Evolutionary conservation across 257 asterid genomes (phyloP), one percentile per base, ranked within the genome.

Genomic region (Solanum arcanum): DNA sequence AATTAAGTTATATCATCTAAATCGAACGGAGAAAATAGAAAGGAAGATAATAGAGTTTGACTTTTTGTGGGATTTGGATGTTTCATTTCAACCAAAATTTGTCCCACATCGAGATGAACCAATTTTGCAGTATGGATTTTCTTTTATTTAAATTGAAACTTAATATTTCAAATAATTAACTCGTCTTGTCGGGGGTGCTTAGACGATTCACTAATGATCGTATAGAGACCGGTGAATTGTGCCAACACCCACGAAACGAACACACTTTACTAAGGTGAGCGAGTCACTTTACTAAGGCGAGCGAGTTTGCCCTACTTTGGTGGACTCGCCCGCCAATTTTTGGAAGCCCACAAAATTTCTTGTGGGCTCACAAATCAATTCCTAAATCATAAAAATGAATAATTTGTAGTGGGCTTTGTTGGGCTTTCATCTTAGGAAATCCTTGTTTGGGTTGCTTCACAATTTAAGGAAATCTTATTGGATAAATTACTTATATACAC

Each of bases 271-370:
- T 5, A 2, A 33, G 94, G 97, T 94, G 96, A 91, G 98, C 20
- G 90, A 87, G 94, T 83, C 96, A 89, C 46, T 12, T 3, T n/a
- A 1, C 8, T 5, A 2, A 33, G 94, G 97, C 95, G 96, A 91
- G 98, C 20, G 90, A 87, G 94, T 83, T 90, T 21, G 42, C 93
- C 93, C 94, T 95, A 92, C 92, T 87, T 46, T 47, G 94, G 88
- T 76, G 94, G 90, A 85, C 93, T 91, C 60, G 93, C 95, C 90
- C 97, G 97, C 90, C 98, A 94, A 95, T 95, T 94, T 95, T 95
- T 93, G 97, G 94, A 95, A 91, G 97, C 91, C 92, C 93, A 49
- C 86, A 64, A 75, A 27, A 0, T 0, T 1, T 9, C 5, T 86
- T 86, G 89, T 47, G 94, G 95, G 94, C 90, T 56, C 89, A 68